phyloP scores from a whole-genome alignment of 805 yeast species.

The Candida rishiriensis region DNA sequence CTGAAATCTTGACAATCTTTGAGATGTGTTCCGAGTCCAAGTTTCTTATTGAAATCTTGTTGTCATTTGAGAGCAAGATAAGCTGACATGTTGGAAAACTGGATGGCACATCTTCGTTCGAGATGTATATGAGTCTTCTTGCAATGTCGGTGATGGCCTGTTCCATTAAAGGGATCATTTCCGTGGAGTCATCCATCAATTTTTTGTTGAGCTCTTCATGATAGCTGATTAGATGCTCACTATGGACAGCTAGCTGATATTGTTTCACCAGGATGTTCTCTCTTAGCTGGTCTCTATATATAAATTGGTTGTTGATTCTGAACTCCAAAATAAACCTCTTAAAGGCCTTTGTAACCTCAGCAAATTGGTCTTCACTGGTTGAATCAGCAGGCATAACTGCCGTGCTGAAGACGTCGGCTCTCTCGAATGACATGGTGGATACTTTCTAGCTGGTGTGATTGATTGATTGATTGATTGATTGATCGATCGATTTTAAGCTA shows the following conservation, averaged over 20 bases:
- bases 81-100: conserved; percentile 81
- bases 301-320: conserved; percentile 73
- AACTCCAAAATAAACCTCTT: conserved; percentile 80
- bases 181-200: conserved; percentile 81
- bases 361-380: conserved; percentile 54
- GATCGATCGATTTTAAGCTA: too few species aligned
- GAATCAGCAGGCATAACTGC: conserved; percentile 85
- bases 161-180: conserved; percentile 82
- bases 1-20: conserved; percentile 85
- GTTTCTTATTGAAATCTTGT: conserved; percentile 69
- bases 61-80: conserved; percentile 67
- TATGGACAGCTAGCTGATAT: conserved; percentile 67
- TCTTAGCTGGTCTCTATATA: conserved; percentile 86
- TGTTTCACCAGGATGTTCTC: conserved; percentile 78
- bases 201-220: conserved; percentile 86
- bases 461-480: too few species aligned
- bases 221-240: conserved; percentile 81
- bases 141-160: conserved; percentile 83
- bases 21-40: conserved; percentile 85
- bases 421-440: conserved; percentile 60
- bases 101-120: conserved; percentile 45
- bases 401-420: conserved; percentile 69
- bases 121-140: conserved; percentile 54
- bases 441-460: too few species aligned
- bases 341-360: conserved; percentile 73